These are phyloP conservation scores for Pulveroboletus sp. DNA, from an alignment of 768 basidiomycete genomes.

Conservation along the genomic window DNA sequence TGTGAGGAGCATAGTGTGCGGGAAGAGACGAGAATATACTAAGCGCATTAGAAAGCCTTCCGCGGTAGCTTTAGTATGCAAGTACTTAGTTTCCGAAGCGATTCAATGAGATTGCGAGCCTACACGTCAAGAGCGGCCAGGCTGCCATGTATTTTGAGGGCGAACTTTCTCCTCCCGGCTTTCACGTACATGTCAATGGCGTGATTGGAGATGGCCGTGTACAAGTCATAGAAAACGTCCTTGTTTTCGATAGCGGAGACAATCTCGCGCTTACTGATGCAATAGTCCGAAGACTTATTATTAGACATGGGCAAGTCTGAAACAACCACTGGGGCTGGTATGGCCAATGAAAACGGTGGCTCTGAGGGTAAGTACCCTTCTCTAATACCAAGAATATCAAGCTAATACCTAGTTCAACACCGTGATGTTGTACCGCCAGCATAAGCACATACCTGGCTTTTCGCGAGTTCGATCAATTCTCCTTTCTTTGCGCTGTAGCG, in stretches of 20 bases:
- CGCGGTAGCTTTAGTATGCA: slow-evolving; percentile 54
- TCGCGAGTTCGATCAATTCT: slow-evolving; percentile 86
- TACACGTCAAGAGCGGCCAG: slow-evolving; percentile 89
- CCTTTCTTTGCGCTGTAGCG: slow-evolving; percentile 73
- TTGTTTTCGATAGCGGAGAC: slow-evolving; percentile 49
- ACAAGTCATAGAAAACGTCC: slow-evolving; percentile 72
- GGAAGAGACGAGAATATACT: slow-evolving; percentile 76
- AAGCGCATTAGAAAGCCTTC: slow-evolving; percentile 56
- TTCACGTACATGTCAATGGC: slow-evolving; percentile 82
- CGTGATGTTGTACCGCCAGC: not conserved
- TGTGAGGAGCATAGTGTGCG: slow-evolving; percentile 77
- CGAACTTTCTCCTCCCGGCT: slow-evolving; percentile 81
- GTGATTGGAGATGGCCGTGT: slow-evolving; percentile 67
- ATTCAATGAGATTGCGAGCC: slow-evolving; percentile 29
- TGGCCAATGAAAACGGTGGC: slow-evolving; percentile 66
- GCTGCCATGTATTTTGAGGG: slow-evolving; percentile 77
- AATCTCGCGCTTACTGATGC: slow-evolving; percentile 60
- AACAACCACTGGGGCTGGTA: slow-evolving; percentile 15
- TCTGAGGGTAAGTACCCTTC: slow-evolving; percentile 63
- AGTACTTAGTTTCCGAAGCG: slow-evolving; percentile 5
- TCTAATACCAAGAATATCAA: slow-evolving; percentile 79
- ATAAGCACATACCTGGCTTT: slow-evolving; percentile 62
- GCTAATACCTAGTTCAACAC: slow-evolving; percentile 38
- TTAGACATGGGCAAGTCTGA: slow-evolving; percentile 17
- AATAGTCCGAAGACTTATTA: slow-evolving; percentile 18